Evolutionary conservation across 202 grass and related monocot species (phyloP).

Genomic region (Dendrocalamus latiflorus): DNA sequence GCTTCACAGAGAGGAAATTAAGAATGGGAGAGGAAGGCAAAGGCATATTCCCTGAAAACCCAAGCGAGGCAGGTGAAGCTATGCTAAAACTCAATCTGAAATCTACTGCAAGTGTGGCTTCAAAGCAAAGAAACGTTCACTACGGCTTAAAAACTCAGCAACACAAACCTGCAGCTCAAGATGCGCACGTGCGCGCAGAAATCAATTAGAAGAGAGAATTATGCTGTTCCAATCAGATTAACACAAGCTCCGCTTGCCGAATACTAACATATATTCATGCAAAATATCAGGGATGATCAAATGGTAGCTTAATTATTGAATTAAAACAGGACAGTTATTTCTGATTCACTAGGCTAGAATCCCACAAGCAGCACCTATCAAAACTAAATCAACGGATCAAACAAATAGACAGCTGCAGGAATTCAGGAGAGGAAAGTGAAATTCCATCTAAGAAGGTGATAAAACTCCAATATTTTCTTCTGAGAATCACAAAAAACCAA

Average conservation of each 20-base stretch:
- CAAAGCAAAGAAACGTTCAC: slow-evolving; percentile 41
- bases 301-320: background rate
- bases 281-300: background rate
- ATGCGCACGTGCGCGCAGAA: background rate
- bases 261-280: background rate
- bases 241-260: background rate
- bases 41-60: slow-evolving; percentile 39
- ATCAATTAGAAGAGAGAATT: background rate
- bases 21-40: background rate
- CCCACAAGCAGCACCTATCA: background rate
- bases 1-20: slow-evolving; percentile 11
- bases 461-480: background rate
- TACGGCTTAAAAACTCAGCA: slow-evolving; percentile 11
- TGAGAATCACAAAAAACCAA: background rate
- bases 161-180: background rate
- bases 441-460: background rate
- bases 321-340: background rate
- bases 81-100: slow-evolving; percentile 30
- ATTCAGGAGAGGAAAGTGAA: background rate
- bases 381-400: background rate
- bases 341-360: background rate
- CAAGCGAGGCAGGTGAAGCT: slow-evolving; percentile 32
- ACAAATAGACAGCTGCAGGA: background rate
- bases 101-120: slow-evolving; percentile 36
- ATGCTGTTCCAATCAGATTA: background rate